Conservation (phyloP, 2,329 filamentous ascomycete genomes). For the Colletotrichum destructivum region DNA sequence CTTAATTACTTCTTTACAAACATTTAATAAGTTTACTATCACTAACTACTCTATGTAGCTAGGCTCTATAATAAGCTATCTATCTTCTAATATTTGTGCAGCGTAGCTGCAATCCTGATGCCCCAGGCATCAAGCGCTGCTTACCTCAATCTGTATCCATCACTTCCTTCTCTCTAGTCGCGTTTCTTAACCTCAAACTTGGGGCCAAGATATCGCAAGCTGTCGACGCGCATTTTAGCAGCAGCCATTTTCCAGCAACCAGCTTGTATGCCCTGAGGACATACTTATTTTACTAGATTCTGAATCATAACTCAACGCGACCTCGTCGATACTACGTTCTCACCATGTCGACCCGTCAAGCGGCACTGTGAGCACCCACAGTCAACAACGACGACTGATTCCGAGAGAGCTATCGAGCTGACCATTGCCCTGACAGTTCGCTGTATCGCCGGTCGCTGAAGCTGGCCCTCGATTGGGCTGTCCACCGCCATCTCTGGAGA, state of each 20-base stretch:
- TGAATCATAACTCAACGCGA: neutral
- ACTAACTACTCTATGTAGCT: conserved; percentile 2
- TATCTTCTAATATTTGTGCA: neutral
- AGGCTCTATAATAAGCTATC: neutral
- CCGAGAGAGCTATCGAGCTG: neutral
- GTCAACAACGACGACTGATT: neutral
- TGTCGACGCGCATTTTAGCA: neutral
- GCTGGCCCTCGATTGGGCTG: conserved; percentile 94
- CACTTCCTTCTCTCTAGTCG: neutral
- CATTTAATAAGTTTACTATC: conserved; percentile 4
- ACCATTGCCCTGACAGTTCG: conserved; percentile 61
- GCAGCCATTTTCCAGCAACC: no score
- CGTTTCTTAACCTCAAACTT: neutral
- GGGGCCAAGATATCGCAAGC: neutral
- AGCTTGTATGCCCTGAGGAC: no score
- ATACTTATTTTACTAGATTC: neutral
- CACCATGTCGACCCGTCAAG: conserved; percentile 64
- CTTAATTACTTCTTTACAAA: neutral
- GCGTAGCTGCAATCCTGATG: neutral
- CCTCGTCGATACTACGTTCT: neutral
- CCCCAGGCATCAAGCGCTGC: neutral
- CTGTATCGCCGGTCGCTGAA: conserved; percentile 95
- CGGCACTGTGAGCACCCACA: conserved; percentile 62
- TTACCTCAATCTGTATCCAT: neutral
- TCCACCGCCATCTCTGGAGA: conserved; percentile 93